These are phyloP conservation scores for Lachnellula subtilissima DNA, from an alignment of 2,329 filamentous ascomycete genomes.

Conservation along the genomic window DNA sequence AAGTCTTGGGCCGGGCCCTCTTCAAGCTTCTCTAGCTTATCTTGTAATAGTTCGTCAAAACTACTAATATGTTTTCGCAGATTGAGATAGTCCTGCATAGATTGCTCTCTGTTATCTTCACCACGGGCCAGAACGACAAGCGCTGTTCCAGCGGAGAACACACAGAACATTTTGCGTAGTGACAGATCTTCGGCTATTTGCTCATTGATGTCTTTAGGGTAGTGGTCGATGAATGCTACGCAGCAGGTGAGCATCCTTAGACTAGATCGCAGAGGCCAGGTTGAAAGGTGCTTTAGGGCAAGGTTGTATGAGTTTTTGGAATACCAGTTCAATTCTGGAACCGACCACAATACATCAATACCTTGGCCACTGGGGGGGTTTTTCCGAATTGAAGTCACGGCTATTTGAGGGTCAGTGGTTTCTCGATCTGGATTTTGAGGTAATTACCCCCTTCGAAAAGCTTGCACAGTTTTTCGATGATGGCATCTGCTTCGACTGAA, in stretches of 20 bases:
- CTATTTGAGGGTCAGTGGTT: slow-evolving; percentile 15
- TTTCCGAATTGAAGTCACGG: slow-evolving; percentile 35
- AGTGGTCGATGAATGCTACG: slow-evolving; percentile 46
- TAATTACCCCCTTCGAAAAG: slow-evolving; percentile 46
- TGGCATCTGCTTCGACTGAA: slow-evolving; percentile 2
- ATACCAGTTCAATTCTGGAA: slow-evolving; percentile 76
- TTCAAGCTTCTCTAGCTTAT: slow-evolving; percentile 37
- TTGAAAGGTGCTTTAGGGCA: slow-evolving; percentile 55
- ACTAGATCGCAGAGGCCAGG: slow-evolving; percentile 49
- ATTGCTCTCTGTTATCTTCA: slow-evolving; percentile 47
- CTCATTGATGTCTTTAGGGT: slow-evolving; percentile 43
- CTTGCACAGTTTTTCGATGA: slow-evolving; percentile 48
- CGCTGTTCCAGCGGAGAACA: slow-evolving; percentile 59
- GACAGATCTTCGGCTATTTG: slow-evolving; percentile 44
- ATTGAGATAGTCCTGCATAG: slow-evolving; percentile 54
- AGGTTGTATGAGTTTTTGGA: slow-evolving; percentile 77
- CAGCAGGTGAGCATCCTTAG: slow-evolving; percentile 53
- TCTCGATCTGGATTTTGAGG: not conserved
- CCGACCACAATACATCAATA: slow-evolving; percentile 43
- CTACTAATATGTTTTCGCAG: slow-evolving; percentile 55
- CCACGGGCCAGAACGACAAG: slow-evolving; percentile 48
- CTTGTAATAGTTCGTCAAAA: slow-evolving; percentile 48
- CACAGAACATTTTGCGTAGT: slow-evolving; percentile 61
- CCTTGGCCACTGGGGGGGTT: slow-evolving; percentile 33
- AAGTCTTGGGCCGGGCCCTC: slow-evolving; percentile 48